These are phyloP conservation scores for Sporisorium reilianum DNA, from an alignment of 1,284 basidiomycete genomes.

Conservation along the genomic window DNA sequence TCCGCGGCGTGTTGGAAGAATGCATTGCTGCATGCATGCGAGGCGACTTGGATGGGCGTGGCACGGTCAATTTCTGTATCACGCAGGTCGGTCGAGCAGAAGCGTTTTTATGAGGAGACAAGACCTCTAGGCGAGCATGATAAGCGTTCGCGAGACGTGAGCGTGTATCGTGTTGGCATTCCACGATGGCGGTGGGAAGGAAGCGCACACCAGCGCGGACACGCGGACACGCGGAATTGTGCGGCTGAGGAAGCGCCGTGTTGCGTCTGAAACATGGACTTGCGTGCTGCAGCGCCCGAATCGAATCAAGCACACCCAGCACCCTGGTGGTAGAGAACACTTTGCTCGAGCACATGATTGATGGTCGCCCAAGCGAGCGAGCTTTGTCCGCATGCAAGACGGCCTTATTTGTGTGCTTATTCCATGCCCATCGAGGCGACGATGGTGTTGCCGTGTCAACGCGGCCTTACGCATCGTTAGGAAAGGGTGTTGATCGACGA, in stretches of 20 bases:
- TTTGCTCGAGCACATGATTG: too few species aligned
- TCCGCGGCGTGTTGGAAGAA: not conserved
- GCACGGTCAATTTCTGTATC: not conserved
- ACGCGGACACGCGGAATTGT: not conserved
- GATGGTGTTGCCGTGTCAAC: too few species aligned
- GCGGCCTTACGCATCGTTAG: too few species aligned
- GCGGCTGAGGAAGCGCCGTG: conserved; percentile 14
- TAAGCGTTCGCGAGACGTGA: too few species aligned
- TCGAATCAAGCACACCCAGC: too few species aligned
- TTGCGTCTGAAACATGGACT: not conserved
- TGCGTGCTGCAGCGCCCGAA: not conserved
- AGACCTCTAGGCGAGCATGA: not conserved
- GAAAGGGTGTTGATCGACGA: too few species aligned
- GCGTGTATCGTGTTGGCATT: too few species aligned
- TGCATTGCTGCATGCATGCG: conserved; percentile 2
- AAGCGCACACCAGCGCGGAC: not conserved
- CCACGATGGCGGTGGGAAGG: conserved; percentile 22
- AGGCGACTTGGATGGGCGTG: conserved; percentile 9
- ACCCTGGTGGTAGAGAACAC: too few species aligned
- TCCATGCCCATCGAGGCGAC: conserved; percentile 12
- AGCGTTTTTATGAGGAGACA: not conserved
- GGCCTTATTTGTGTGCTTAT: not conserved
- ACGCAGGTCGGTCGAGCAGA: not conserved
- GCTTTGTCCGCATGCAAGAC: conserved; percentile 17
- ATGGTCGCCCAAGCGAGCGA: conserved; percentile 9